Conservation (phyloP, 108 stramenopile genomes). For the Schizochytrium sp. region DNA sequence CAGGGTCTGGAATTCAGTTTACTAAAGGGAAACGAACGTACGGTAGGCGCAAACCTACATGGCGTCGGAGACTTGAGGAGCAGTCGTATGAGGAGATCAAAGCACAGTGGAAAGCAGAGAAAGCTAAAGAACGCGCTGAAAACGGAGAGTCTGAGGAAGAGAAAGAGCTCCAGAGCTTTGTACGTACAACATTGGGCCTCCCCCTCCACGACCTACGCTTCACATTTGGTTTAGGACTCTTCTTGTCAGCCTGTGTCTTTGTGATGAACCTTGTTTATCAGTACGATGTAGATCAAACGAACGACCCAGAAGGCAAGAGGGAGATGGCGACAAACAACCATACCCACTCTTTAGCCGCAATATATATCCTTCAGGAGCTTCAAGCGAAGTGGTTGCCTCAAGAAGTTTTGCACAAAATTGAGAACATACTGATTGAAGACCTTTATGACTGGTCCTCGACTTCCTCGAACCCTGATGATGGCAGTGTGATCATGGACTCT, state of each 20-base stretch:
- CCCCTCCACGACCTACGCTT: conserved; percentile 49
- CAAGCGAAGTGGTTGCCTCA: not conserved
- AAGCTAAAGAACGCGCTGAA: not conserved
- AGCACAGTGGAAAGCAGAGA: not conserved
- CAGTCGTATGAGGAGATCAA: too few relatives aligned
- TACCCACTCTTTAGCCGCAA: not conserved
- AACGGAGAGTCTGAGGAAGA: not conserved
- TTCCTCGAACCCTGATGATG: conserved; percentile 35
- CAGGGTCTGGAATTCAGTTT: too few relatives aligned
- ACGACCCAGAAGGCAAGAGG: conserved; percentile 38
- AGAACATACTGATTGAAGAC: conserved; percentile 22
- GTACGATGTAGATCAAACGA: conserved; percentile 12
- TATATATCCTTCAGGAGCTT: conserved; percentile 9
- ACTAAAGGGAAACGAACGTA: too few relatives aligned
- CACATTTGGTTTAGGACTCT: not conserved
- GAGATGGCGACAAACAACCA: not conserved
- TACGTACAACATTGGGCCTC: not conserved
- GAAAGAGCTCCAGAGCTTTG: not conserved
- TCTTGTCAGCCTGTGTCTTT: not conserved
- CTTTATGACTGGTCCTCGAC: not conserved
- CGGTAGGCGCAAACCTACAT: too few relatives aligned
- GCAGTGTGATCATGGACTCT: not conserved
- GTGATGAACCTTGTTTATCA: conserved; percentile 34
- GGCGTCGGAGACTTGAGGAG: too few relatives aligned
- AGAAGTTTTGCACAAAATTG: not conserved